Evolutionary conservation across 768 basidiomycete species (phyloP).

Genomic region (Plicaturopsis crispa): DNA sequence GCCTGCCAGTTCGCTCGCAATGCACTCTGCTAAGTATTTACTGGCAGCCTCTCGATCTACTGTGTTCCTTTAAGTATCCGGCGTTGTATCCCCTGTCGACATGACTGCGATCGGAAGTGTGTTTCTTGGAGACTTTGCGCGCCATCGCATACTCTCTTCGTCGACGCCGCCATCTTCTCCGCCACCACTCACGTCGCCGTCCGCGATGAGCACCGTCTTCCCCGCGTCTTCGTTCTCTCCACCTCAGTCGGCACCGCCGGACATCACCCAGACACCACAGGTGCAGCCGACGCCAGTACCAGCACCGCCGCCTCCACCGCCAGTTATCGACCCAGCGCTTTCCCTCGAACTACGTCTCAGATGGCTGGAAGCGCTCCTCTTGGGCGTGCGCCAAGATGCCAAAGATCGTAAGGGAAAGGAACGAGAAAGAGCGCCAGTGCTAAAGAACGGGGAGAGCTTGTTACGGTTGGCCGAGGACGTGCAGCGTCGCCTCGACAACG

Average conservation of each 20-base stretch:
- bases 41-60: too few relatives aligned
- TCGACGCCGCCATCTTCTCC: constrained; percentile 26
- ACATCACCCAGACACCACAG: neutral
- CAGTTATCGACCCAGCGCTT: constrained; percentile 52
- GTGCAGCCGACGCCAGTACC: constrained; percentile 6
- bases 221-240: constrained; percentile 14
- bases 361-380: constrained; percentile 73
- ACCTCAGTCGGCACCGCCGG: constrained; percentile 6
- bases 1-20: too few relatives aligned
- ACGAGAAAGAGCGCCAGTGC: constrained; percentile 23
- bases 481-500: constrained; percentile 44
- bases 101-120: constrained; percentile 68
- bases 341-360: constrained; percentile 70
- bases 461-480: constrained; percentile 52
- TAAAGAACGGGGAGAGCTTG: constrained; percentile 49
- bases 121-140: constrained; percentile 72
- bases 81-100: constrained; percentile 3
- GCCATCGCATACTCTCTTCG: constrained; percentile 54
- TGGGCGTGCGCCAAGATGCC: constrained; percentile 50
- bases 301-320: constrained; percentile 10
- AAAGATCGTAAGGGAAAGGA: constrained; percentile 30
- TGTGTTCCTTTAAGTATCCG: too few relatives aligned
- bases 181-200: constrained; percentile 31
- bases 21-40: too few relatives aligned
- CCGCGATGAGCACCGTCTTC: constrained; percentile 24